Evolutionary conservation across 345 rosid genomes (phyloP), one percentile per base, ranked within the genome.

Genomic region (Bretschneidera sinensis): DNA sequence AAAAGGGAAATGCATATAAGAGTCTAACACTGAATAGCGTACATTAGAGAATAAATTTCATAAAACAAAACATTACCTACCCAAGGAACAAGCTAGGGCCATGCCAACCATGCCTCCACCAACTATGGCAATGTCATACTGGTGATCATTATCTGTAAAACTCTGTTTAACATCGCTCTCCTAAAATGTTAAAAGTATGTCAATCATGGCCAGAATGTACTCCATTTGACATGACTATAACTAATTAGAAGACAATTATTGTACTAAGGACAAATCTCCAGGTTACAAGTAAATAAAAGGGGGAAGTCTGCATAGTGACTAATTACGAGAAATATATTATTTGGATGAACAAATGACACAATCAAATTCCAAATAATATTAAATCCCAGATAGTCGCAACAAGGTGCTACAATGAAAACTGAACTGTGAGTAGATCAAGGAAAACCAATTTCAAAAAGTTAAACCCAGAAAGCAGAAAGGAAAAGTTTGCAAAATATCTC

Each of bases 81-180:
- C 97, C 39, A 92, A 70, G 14, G 98, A 89, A 81, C 92, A 89
- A 65, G 98, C 97, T 51, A 92, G 71, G 71, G 97, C 90, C 78
- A 92, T 82, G 70, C 98, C 97, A 69, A 92, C 99, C 96, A 92
- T 86, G 75, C 97, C 97, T 57, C 96, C 96, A 21, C 99, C 97
- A 48, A 89, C 92, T 61, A 92, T 82, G 56, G 97, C 97, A 78
- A 90, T 70, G 67, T 92, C 97, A 66, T 84, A 85, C 48, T 77
- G 83, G 7, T 74, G 71, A 59, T 51, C 69, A 65, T 72, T 50
- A 8, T 43, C 71, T 25, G 21, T 51, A 9, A 66, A 24, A 24
- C 47, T 48, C 47, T 17, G 76, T 74, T 71, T 70, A 54, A 63
- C 71, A 31, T 68, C 63, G 17, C 51, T 35, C 68, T 74, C 82